These are phyloP conservation scores for Lentinus brumalis DNA, from an alignment of 768 basidiomycete species.

Conservation along the genomic window DNA sequence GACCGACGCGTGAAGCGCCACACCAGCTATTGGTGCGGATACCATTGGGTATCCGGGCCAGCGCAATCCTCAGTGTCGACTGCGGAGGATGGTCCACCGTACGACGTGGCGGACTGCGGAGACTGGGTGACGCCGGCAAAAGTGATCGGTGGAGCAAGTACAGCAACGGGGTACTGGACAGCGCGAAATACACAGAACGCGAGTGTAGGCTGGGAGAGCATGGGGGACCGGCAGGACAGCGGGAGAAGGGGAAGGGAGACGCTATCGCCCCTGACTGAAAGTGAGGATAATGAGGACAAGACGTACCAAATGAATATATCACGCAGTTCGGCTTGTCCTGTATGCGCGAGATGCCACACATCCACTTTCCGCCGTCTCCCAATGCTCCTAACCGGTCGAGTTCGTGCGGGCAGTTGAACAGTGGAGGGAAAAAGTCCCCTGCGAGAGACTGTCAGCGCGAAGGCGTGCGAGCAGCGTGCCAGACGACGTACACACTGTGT, in stretches of 20 bases:
- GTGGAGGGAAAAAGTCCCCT: conserved; percentile 62
- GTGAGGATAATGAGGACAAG: not conserved
- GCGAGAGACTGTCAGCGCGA: conserved; percentile 5
- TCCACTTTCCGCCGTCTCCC: conserved; percentile 58
- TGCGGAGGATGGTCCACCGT: not conserved
- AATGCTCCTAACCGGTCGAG: conserved; percentile 48
- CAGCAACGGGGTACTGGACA: not conserved
- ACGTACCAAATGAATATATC: conserved; percentile 52
- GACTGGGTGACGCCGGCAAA: too few species aligned
- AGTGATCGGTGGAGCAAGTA: not conserved
- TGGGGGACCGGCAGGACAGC: not conserved
- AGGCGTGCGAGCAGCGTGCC: not conserved
- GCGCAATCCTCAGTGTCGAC: not conserved
- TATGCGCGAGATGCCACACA: conserved; percentile 50
- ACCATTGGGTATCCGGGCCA: too few species aligned
- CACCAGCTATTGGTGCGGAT: too few species aligned
- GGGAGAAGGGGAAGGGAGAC: not conserved
- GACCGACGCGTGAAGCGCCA: not conserved
- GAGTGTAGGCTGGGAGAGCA: not conserved
- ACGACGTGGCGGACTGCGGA: too few species aligned
- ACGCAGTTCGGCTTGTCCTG: conserved; percentile 47
- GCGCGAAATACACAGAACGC: not conserved
- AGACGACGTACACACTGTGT: conserved; percentile 31
- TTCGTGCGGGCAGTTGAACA: conserved; percentile 53
- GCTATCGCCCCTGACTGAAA: not conserved